A percentile compares a stretch with the other conserved stretches of the same genome.
phyloP scores from a whole-genome alignment of 352 stramenopile genomes.

The Poterioochromonas sp. region DNA sequence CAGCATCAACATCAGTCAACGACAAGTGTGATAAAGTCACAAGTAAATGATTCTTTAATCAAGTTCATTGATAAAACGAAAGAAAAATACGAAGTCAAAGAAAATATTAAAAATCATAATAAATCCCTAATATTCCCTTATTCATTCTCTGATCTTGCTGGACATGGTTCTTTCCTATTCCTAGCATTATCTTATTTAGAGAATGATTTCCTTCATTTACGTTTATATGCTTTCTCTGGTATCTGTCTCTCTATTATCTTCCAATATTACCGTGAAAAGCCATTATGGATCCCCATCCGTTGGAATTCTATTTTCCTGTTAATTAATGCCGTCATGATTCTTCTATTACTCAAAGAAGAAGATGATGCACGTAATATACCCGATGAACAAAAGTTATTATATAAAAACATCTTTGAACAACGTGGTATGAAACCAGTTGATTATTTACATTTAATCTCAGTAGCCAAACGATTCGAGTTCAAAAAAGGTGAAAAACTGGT shows the following conservation, averaged over 20 bases:
- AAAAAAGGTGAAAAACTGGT: background rate
- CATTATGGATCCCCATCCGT: slow-evolving; percentile 6
- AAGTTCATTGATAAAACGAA: no score
- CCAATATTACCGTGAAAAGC: slow-evolving; percentile 26
- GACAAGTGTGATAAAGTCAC: no score
- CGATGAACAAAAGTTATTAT: slow-evolving; percentile 6
- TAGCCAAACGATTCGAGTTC: background rate
- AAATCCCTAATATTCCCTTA: no score
- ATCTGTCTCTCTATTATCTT: slow-evolving; percentile 1
- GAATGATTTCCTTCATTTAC: slow-evolving; percentile 30
- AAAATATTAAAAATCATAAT: no score
- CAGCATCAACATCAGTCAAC: no score
- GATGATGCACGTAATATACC: background rate
- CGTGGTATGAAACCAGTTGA: slow-evolving; percentile 9
- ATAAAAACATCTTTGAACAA: background rate
- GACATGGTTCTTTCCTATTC: slow-evolving; percentile 31
- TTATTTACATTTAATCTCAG: slow-evolving; percentile 20
- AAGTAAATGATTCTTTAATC: no score
- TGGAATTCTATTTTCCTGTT: slow-evolving; percentile 9
- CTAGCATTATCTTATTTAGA: slow-evolving; percentile 35
- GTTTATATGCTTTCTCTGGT: slow-evolving; percentile 11
- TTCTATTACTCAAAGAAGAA: background rate
- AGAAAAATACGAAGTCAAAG: no score
- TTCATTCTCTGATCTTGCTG: slow-evolving; percentile 21
- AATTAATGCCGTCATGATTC: slow-evolving; percentile 4